These are phyloP conservation scores for Fomitopsis pulvina DNA, from an alignment of 768 basidiomycete genomes.

Conservation along the genomic window DNA sequence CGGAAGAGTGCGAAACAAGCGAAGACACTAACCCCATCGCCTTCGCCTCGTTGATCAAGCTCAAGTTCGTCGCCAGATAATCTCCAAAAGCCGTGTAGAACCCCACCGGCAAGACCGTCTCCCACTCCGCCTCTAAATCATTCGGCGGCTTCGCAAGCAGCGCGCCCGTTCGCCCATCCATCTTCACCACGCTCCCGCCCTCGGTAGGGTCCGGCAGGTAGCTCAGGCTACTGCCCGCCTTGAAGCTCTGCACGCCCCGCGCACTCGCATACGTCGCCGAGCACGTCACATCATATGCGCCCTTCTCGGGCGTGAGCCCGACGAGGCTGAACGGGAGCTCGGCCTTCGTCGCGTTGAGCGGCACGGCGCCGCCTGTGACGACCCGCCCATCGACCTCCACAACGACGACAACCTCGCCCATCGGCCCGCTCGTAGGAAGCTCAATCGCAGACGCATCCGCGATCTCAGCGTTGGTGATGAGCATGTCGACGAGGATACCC, in stretches of 20 bases:
- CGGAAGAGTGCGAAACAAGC: neutral
- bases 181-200: slow-evolving; percentile 38
- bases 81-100: slow-evolving; percentile 62
- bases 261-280: slow-evolving; percentile 21
- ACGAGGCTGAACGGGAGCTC: slow-evolving; percentile 29
- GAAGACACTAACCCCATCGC: slow-evolving; percentile 38
- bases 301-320: slow-evolving; percentile 22
- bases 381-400: slow-evolving; percentile 22
- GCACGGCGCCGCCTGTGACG: slow-evolving; percentile 23
- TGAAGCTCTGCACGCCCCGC: slow-evolving; percentile 24
- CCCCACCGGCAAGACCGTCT: slow-evolving; percentile 58
- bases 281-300: slow-evolving; percentile 29
- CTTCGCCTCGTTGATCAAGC: slow-evolving; percentile 50
- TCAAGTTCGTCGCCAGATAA: slow-evolving; percentile 46
- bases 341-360: slow-evolving; percentile 31
- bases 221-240: slow-evolving; percentile 25
- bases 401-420: slow-evolving; percentile 20
- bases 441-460: slow-evolving; percentile 28
- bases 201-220: slow-evolving; percentile 34
- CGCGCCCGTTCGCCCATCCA: slow-evolving; percentile 40
- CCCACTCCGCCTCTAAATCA: slow-evolving; percentile 16
- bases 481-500: slow-evolving; percentile 32
- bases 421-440: slow-evolving; percentile 9
- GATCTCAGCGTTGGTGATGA: slow-evolving; percentile 29
- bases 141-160: slow-evolving; percentile 32